A percentile compares a stretch with the other conserved stretches of the same genome.
These are phyloP conservation scores for Groenewaldozyma auringiensis DNA, from an alignment of 1,139 yeast genomes.

Conservation along the genomic window DNA sequence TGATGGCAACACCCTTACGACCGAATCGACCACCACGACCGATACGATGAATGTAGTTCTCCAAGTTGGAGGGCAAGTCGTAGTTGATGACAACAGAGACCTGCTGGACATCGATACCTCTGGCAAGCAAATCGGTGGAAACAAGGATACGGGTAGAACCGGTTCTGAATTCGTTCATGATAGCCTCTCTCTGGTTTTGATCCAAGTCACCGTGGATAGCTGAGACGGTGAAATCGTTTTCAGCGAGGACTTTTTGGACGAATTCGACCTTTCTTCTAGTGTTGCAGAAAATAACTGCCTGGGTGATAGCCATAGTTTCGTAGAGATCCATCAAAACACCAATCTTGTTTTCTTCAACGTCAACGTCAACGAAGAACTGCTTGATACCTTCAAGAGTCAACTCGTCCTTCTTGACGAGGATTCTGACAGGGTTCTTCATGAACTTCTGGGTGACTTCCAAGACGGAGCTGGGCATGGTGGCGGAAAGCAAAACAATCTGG, in stretches of 20 bases:
- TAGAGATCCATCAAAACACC: slow-evolving; percentile 95
- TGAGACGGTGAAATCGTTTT: slow-evolving; percentile 87
- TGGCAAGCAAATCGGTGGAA: slow-evolving; percentile 95
- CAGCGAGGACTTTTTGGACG: slow-evolving; percentile 80
- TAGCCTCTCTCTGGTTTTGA: slow-evolving; percentile 94
- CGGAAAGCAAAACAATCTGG: slow-evolving; percentile 93
- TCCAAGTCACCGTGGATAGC: slow-evolving; percentile 97
- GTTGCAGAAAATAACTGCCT: slow-evolving; percentile 99
- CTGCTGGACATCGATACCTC: slow-evolving; percentile 99
- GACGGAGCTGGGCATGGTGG: slow-evolving; percentile 97
- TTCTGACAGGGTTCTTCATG: slow-evolving; percentile 96
- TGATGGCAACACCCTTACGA: slow-evolving; percentile 99
- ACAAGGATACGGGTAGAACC: slow-evolving; percentile 97
- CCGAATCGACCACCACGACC: slow-evolving; percentile 99
- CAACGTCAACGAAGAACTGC: slow-evolving; percentile 93
- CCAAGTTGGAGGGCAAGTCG: slow-evolving; percentile 95
- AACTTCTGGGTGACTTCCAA: slow-evolving; percentile 94
- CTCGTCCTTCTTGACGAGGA: slow-evolving; percentile 96
- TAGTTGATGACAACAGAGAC: slow-evolving; percentile 96
- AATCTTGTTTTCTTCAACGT: slow-evolving; percentile 85
- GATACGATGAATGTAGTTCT: slow-evolving; percentile 98
- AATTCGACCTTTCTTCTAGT: slow-evolving; percentile 96
- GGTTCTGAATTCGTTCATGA: slow-evolving; percentile 97
- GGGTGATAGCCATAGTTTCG: slow-evolving; percentile 96
- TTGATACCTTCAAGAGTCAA: slow-evolving; percentile 97